Base-by-base conservation (phyloP, 495 filamentous ascomycete species). In the Pseudotulostoma volvatum region DNA sequence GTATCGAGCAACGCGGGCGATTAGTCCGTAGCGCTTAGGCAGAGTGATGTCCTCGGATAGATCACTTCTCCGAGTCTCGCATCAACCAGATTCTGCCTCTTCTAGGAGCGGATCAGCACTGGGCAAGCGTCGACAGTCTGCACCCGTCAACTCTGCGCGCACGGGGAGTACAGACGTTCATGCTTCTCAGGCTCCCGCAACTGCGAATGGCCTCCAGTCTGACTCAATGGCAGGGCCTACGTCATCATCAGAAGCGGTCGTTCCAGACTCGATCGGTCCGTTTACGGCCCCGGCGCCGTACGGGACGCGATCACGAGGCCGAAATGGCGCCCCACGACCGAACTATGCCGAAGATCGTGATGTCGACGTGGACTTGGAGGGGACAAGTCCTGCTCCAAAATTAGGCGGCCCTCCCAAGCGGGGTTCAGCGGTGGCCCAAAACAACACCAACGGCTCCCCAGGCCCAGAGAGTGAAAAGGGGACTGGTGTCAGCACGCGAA, bases 281-380 rank as follows among this genome's bases (percentile, higher is more conserved):
- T 59, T 63, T 44, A 59, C 56, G 42, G 64, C 59, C 11, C 47
- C 76, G 5, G 78, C 81, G 34, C 82, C 84, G 15, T 96, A 99
- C 56, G 90, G 90, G 43, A 99, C 92, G 45, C 82, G 90, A 46
- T 97, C 90, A 41, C 78, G 90, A 55, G 93, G 92, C 53, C 76
- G 87, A 43, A 80, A 77, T 31, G 84, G 81, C 43, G 68, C 66
- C 40, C 68, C 82, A 45, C 81, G 90, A 44, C 75, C 78, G 34
- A 97, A 97, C 56, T 97, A 97, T 58, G 92, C 90, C 20, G 90
- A 97, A 61, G 92, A 97, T 59, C 81, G 79, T 52, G 90, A 95
- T 49, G 62, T 84, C 45, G 92, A 96, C 44, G 73, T 84, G 60
- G 90, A 97, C 30, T 70, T 81, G 53, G 75, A 73, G 44, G 60